These are phyloP conservation scores for Coprinopsis strossmayeri DNA, from an alignment of 768 basidiomycete genomes.

Conservation along the genomic window DNA sequence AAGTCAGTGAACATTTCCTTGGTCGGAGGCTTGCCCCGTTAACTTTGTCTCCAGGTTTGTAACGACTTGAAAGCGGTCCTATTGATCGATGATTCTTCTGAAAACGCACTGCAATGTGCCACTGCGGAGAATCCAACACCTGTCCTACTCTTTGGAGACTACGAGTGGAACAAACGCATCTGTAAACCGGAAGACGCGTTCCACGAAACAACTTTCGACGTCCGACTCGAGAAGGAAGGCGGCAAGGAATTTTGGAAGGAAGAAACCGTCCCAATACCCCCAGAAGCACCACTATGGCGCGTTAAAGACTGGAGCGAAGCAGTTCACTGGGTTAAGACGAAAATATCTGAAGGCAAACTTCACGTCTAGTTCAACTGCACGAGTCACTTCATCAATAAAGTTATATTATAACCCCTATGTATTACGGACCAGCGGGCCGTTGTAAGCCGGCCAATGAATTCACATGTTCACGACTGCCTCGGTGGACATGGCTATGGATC, in stretches of 20 bases:
- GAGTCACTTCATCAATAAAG: too few relatives aligned
- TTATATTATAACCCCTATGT: neutral
- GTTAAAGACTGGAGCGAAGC: slow-evolving; percentile 63
- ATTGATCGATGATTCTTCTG: slow-evolving; percentile 75
- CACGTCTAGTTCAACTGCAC: too few relatives aligned
- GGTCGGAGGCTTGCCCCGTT: neutral
- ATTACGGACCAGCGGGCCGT: neutral
- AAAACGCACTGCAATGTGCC: slow-evolving; percentile 64
- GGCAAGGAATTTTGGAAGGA: slow-evolving; percentile 53
- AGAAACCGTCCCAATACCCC: slow-evolving; percentile 42
- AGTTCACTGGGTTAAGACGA: slow-evolving; percentile 37
- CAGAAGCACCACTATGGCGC: slow-evolving; percentile 41
- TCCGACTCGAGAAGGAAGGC: slow-evolving; percentile 38
- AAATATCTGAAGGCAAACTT: slow-evolving; percentile 16
- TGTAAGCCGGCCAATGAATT: neutral
- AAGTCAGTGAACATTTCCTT: slow-evolving; percentile 30
- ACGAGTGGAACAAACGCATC: slow-evolving; percentile 66
- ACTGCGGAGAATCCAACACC: slow-evolving; percentile 41
- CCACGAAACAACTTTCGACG: slow-evolving; percentile 51
- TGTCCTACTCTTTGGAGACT: slow-evolving; percentile 69
- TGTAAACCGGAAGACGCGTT: slow-evolving; percentile 37
- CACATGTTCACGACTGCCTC: slow-evolving; percentile 2
- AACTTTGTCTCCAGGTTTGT: slow-evolving; percentile 44
- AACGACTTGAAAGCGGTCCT: slow-evolving; percentile 53
- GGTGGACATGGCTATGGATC: neutral